These are phyloP conservation scores for Candida vaughaniae DNA, from an alignment of 805 yeast species.

Conservation along the genomic window DNA sequence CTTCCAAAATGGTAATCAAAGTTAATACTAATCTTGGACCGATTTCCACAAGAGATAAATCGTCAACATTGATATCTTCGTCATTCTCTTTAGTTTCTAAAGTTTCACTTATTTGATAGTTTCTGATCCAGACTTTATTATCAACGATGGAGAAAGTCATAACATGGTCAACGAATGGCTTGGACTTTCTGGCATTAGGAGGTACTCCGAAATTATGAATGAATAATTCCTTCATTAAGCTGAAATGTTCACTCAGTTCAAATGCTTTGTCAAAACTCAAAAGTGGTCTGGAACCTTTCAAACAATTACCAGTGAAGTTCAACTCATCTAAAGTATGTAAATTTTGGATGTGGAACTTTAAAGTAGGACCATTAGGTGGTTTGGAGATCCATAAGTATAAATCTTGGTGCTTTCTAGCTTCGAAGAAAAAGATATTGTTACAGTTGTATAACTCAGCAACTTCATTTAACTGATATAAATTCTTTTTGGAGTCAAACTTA, in stretches of 20 bases:
- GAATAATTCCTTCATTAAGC: slow-evolving; percentile 68
- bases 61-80: slow-evolving; percentile 44
- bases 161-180: slow-evolving; percentile 95
- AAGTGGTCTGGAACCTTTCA: slow-evolving; percentile 92
- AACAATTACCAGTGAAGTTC: slow-evolving; percentile 93
- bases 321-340: slow-evolving; percentile 94
- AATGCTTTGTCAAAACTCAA: slow-evolving; percentile 84
- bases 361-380: slow-evolving; percentile 97
- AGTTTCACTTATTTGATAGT: slow-evolving; percentile 79
- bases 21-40: slow-evolving; percentile 97
- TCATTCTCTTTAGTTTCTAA: slow-evolving; percentile 60
- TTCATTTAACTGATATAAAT: slow-evolving; percentile 85
- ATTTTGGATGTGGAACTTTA: slow-evolving; percentile 91
- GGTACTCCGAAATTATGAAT: slow-evolving; percentile 81
- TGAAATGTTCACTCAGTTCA: slow-evolving; percentile 60
- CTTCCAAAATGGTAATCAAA: slow-evolving; percentile 86
- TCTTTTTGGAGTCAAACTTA: slow-evolving; percentile 89
- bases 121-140: slow-evolving; percentile 92
- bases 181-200: slow-evolving; percentile 84
- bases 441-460: slow-evolving; percentile 96
- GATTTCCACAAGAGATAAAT: slow-evolving; percentile 82
- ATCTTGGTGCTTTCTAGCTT: slow-evolving; percentile 94
- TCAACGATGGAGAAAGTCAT: slow-evolving; percentile 91
- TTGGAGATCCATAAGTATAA: slow-evolving; percentile 92
- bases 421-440: slow-evolving; percentile 90